Evolutionary conservation across 2,329 filamentous ascomycete species (phyloP), one percentile per base, ranked within the genome.

Genomic region (Beauveria sp.): DNA sequence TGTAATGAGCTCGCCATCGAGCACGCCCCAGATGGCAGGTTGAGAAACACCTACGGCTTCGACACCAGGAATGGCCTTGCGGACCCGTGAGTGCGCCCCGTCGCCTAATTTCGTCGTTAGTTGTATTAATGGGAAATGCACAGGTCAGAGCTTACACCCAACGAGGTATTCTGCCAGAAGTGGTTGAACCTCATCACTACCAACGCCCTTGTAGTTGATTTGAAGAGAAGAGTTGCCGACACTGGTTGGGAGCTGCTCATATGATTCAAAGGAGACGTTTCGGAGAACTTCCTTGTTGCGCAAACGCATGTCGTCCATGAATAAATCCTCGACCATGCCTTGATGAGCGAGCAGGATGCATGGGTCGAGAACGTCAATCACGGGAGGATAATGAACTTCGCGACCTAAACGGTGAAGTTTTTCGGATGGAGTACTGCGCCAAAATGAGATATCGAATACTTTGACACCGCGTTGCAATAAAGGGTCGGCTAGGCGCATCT

Each of bases 371-470:
- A 85, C 79, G 67, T 85, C 82, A 55, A 84, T 81, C 45, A 80
- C 75, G 2, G 81, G 79, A 7, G 86, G 88, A 69, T 90, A 91
- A 71, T 91, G 88, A 18, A 86, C 75, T 70, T 90, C 84, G 59
- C 88, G 82, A 10, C 82, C 82, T 22, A 86, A 81, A 61, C 88
- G 82, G 62, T 80, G 80, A 59, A 90, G 75, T 3, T 81, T 73
- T 64, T 80, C 74, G 18, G 78, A 74, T 38, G 74, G 70, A 2
- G 78, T 82, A 61, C 78, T 77, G 70, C 84, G 80, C 87, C 88
- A 91, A 70, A 90, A 90, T 49, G 85, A 81, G 63, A 91, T 91
- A 68, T 91, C 88, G 72, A 88, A 89, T 50, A 91, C 84, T 51
- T 83, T 84, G 55, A 87, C 87, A 34, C 86, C 88, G 67, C 86